Percentiles rank a stretch among this genome's conserved stretches.
These are phyloP conservation scores for Trebouxia sp. DNA, from an alignment of 139 green algal genomes.

Conservation along the genomic window DNA sequence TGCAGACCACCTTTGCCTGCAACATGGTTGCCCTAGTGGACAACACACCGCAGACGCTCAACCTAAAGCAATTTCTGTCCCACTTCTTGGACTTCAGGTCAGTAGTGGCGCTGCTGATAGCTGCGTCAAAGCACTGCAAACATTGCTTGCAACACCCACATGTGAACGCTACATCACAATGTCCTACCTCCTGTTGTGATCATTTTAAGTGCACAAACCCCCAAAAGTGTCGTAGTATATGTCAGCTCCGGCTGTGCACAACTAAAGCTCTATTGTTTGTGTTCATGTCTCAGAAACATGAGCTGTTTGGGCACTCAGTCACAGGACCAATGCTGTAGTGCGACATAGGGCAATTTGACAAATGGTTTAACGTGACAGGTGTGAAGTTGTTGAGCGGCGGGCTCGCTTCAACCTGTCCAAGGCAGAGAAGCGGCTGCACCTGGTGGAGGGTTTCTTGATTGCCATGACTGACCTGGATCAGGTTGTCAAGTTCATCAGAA, in stretches of 20 bases:
- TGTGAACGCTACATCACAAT: too few relatives aligned
- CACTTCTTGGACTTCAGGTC: constrained; percentile 85
- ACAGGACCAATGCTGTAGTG: too few relatives aligned
- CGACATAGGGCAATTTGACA: too few relatives aligned
- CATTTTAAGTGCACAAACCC: not conserved
- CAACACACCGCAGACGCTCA: constrained; percentile 60
- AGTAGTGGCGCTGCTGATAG: not conserved
- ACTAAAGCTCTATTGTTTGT: not conserved
- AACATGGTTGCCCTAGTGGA: constrained; percentile 87
- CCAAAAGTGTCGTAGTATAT: not conserved
- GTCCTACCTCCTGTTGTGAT: not conserved
- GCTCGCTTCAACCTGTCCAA: constrained; percentile 57
- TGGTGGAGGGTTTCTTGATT: constrained; percentile 80
- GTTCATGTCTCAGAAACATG: too few relatives aligned
- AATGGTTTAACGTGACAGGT: too few relatives aligned
- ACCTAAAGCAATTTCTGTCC: constrained; percentile 69
- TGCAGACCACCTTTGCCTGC: constrained; percentile 76
- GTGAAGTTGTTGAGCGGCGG: constrained; percentile 69
- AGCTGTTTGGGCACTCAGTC: too few relatives aligned
- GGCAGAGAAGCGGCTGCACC: constrained; percentile 69
- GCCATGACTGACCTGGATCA: constrained; percentile 75
- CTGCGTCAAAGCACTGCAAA: too few relatives aligned
- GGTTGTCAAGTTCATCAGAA: constrained; percentile 67
- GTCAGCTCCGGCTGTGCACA: not conserved
- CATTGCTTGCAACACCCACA: too few relatives aligned